phyloP scores from a whole-genome alignment of 2,329 filamentous ascomycete genomes.

The Chrysoporthe cubensis region DNA sequence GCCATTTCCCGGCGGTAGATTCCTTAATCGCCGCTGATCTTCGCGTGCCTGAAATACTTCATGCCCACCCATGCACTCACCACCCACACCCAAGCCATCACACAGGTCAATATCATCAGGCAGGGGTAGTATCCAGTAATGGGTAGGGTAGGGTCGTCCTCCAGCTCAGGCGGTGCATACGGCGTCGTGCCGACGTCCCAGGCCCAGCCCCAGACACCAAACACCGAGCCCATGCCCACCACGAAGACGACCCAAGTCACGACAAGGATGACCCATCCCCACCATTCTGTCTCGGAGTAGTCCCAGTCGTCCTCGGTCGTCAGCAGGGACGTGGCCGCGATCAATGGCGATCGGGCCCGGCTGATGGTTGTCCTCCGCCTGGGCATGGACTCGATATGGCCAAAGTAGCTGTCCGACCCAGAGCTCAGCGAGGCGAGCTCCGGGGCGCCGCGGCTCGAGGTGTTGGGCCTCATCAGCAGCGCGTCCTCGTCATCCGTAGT shows the following conservation, averaged over 20 bases:
- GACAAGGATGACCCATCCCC: conserved; percentile 92
- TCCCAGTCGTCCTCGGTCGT: conserved; percentile 70
- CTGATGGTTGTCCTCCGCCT: conserved; percentile 52
- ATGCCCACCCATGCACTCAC: conserved; percentile 97
- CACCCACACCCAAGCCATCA: conserved; percentile 99
- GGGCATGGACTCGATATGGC: conserved; percentile 45
- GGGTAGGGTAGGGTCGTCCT: conserved; percentile 91
- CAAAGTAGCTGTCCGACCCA: conserved; percentile 67
- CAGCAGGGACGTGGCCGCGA: conserved; percentile 53
- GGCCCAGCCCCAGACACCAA: conserved; percentile 97
- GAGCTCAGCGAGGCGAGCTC: conserved; percentile 53
- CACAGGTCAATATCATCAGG: conserved; percentile 85
- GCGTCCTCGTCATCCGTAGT: conserved; percentile 86
- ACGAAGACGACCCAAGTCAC: conserved; percentile 97
- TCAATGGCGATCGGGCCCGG: conserved; percentile 62
- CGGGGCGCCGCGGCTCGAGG: conserved; percentile 47
- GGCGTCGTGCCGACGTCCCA: conserved; percentile 98
- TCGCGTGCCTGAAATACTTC: conserved; percentile 98
- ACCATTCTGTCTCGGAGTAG: conserved; percentile 94
- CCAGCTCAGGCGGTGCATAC: conserved; percentile 91
- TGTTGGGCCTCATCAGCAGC: conserved; percentile 62
- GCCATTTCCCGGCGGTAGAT: too few relatives aligned
- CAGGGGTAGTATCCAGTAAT: conserved; percentile 98
- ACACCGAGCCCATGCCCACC: conserved; percentile 91
- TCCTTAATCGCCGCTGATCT: conserved; percentile 70